These are phyloP conservation scores for Leccinum insolens DNA, from an alignment of 1,284 basidiomycete species.

Conservation along the genomic window DNA sequence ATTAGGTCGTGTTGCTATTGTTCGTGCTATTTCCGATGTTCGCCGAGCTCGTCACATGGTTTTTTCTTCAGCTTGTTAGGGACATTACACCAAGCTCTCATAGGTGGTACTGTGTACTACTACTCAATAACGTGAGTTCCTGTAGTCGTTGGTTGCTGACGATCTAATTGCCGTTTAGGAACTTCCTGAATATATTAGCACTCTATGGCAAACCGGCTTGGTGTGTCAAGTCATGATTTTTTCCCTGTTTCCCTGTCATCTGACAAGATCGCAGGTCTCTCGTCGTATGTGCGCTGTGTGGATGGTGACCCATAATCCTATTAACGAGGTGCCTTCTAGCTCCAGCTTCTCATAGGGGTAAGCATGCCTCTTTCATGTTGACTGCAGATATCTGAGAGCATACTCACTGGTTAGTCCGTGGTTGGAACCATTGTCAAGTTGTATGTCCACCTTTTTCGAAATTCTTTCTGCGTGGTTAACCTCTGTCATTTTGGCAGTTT, in stretches of 20 bases:
- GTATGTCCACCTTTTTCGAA: conserved; percentile 41
- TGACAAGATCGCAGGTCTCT: conserved; percentile 27
- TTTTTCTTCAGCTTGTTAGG: conserved; percentile 47
- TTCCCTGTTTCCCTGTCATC: not conserved
- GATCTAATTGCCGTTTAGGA: conserved; percentile 38
- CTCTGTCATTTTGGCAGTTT: conserved; percentile 41
- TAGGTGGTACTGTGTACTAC: conserved; percentile 59
- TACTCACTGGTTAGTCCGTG: conserved; percentile 43
- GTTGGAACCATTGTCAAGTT: conserved; percentile 64
- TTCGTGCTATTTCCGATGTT: conserved; percentile 15
- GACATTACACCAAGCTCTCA: conserved; percentile 53
- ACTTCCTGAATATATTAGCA: conserved; percentile 45
- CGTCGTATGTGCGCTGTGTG: conserved; percentile 18
- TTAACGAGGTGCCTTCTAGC: conserved; percentile 35
- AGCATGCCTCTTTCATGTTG: conserved; percentile 29
- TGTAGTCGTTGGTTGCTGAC: not conserved
- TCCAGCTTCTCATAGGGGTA: conserved; percentile 61
- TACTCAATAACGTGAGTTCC: conserved; percentile 52
- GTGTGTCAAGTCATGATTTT: conserved; percentile 31
- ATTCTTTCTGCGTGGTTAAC: not conserved
- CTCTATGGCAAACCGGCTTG: conserved; percentile 50
- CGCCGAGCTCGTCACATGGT: not conserved
- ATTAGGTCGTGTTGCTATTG: conserved; percentile 27
- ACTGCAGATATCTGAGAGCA: conserved; percentile 9
- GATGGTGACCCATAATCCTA: not conserved